Percentiles rank a stretch among this genome's conserved stretches.
Conservation (phyloP, 345 rosid species). For the Cochlearia excelsa region DNA sequence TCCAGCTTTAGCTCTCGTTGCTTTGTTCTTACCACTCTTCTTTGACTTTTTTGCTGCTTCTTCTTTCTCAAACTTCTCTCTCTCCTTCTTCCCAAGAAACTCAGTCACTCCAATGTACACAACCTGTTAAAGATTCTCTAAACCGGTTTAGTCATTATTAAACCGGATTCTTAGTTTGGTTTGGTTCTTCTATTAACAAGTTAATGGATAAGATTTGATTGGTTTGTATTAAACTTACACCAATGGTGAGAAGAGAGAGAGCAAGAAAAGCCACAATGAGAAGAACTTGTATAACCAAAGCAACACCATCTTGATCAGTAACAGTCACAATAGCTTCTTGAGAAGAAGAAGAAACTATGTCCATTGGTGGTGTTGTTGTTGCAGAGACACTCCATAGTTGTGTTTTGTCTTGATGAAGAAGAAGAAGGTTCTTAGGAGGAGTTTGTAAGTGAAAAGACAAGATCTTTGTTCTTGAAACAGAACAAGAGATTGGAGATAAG, state of each 20-base stretch:
- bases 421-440: slow-evolving; percentile 21
- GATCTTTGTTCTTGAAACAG: slow-evolving; percentile 23
- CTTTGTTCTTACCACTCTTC: slow-evolving; percentile 52
- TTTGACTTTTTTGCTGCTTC: slow-evolving; percentile 58
- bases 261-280: slow-evolving; percentile 60
- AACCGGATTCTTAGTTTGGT: slow-evolving; percentile 25
- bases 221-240: slow-evolving; percentile 48
- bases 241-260: slow-evolving; percentile 68
- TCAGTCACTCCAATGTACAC: slow-evolving; percentile 71
- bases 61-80: slow-evolving; percentile 69
- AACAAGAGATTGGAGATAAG: slow-evolving; percentile 25
- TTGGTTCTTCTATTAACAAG: not conserved
- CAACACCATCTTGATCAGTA: slow-evolving; percentile 47
- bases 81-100: slow-evolving; percentile 66
- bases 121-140: slow-evolving; percentile 39
- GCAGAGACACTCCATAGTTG: slow-evolving; percentile 48
- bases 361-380: slow-evolving; percentile 41
- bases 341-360: slow-evolving; percentile 38
- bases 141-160: not conserved
- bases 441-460: slow-evolving; percentile 20
- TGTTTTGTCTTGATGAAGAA: slow-evolving; percentile 9
- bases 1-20: slow-evolving; percentile 50
- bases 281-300: slow-evolving; percentile 47
- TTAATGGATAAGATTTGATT: slow-evolving; percentile 22
- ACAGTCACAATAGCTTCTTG: slow-evolving; percentile 28